These are phyloP conservation scores for Cyclocybe cylindracea DNA, from an alignment of 768 basidiomycete genomes.

Conservation along the genomic window DNA sequence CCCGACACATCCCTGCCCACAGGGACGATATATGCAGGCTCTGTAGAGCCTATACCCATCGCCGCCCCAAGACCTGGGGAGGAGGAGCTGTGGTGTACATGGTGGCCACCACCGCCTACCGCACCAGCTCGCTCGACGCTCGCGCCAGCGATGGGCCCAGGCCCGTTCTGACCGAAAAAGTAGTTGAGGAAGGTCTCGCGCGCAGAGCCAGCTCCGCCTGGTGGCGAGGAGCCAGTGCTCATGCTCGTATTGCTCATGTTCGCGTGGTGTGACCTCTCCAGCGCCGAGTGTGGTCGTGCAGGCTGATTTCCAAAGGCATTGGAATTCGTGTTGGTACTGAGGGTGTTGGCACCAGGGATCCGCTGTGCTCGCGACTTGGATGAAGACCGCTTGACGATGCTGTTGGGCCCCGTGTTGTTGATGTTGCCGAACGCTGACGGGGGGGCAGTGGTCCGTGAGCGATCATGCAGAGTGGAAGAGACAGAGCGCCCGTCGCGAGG, in stretches of 20 bases:
- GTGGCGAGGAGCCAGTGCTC: slow-evolving; percentile 37
- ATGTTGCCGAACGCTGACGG: slow-evolving; percentile 36
- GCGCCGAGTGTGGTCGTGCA: slow-evolving; percentile 35
- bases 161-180: slow-evolving; percentile 90
- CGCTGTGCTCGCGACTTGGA: slow-evolving; percentile 32
- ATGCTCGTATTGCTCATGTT: slow-evolving; percentile 24
- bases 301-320: slow-evolving; percentile 7
- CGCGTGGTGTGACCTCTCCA: slow-evolving; percentile 17
- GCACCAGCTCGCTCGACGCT: slow-evolving; percentile 42
- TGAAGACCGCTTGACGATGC: slow-evolving; percentile 32
- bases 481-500: slow-evolving; percentile 66
- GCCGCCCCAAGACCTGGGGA: slow-evolving; percentile 7
- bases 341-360: slow-evolving; percentile 11
- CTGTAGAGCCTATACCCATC: slow-evolving; percentile 8
- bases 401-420: slow-evolving; percentile 27
- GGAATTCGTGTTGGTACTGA: not conserved
- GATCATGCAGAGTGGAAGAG: slow-evolving; percentile 78
- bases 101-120: slow-evolving; percentile 17
- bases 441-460: slow-evolving; percentile 42
- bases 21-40: slow-evolving; percentile 36
- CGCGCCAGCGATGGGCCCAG: slow-evolving; percentile 67
- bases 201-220: slow-evolving; percentile 49
- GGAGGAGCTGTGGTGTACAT: slow-evolving; percentile 5
- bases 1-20: slow-evolving; percentile 69
- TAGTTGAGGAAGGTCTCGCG: slow-evolving; percentile 95